Base-by-base conservation (phyloP, 2,329 filamentous ascomycete genomes). In the Pezicula rhizophila region DNA sequence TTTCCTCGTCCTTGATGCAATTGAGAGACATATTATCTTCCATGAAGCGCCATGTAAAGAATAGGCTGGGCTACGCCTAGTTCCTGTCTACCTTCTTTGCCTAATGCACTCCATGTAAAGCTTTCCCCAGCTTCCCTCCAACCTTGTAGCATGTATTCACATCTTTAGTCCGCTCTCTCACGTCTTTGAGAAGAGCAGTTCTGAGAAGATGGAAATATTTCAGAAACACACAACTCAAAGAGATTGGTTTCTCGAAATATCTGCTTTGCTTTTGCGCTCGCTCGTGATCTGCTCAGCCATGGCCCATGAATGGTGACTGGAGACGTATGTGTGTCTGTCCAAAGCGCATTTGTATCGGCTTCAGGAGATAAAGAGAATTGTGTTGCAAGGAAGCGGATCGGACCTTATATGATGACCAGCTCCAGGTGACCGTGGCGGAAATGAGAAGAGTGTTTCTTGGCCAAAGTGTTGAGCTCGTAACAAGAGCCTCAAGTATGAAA, bases 121-220 rank as follows among this genome's bases (percentile, higher is more conserved):
- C 70, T 75, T 65, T 65, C 71, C 70, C 58, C 67, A 68, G 70
- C 70, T 68, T 70, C 75, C 64, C 70, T 65, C 47, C 33, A 11
- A 25, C 38, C n/a, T 11, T 12, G n/a, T 20, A 12, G 6, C 20
- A 65, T 78, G 73, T 78, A 67, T 69, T 74, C 74, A 59, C 70
- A 70, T 73, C 74, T 72, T 75, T 78, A 79, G 76, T 78, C 76
- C 71, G 69, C 67, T 68, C 66, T 68, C 69, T 71, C 67, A 74
- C 66, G 65, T 64, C 49, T 74, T 77, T 63, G 52, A 65, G 67
- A 61, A 68, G 60, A 64, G 68, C 71, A 77, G 75, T 69, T 78
- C 76, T 76, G 75, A 76, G 69, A 68, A 68, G 73, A 73, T 51
- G 54, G 55, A 60, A 23, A 56, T 52, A 46, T 49, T 46, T 42